Percentiles rank a stretch among this genome's conserved stretches.
Evolutionary conservation across 371 early-diverging fungal species (phyloP).

Genomic region (Capillidium heterosporum): DNA sequence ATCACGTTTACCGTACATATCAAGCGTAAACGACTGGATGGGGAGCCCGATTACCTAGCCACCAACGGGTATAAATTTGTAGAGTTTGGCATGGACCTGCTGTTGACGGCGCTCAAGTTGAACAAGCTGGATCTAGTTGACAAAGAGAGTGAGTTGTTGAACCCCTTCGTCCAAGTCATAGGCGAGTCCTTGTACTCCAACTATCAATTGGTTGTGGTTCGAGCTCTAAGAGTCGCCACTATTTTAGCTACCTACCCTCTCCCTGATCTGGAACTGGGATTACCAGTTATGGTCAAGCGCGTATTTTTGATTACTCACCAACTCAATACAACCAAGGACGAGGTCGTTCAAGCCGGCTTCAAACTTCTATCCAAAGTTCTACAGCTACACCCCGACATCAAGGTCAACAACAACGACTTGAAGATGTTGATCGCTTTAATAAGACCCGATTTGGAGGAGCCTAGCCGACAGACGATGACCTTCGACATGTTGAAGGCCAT

Average conservation of each 20-base stretch:
- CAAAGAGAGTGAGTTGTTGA: conserved; percentile 33
- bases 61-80: conserved; percentile 78
- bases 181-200: conserved; percentile 68
- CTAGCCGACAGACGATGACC: conserved; percentile 61
- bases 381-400: conserved; percentile 34
- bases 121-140: conserved; percentile 32
- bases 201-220: conserved; percentile 41
- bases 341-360: conserved; percentile 59
- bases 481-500: conserved; percentile 76
- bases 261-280: conserved; percentile 35
- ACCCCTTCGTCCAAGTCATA: conserved; percentile 59
- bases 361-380: conserved; percentile 59
- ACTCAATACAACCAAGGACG: conserved; percentile 40
- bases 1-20: conserved; percentile 52
- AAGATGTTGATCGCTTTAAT: conserved; percentile 57
- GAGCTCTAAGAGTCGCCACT: conserved; percentile 32
- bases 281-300: conserved; percentile 57
- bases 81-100: conserved; percentile 71
- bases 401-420: conserved; percentile 54
- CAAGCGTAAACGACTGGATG: conserved; percentile 25
- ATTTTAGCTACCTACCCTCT: conserved; percentile 45
- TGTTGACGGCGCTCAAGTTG: conserved; percentile 43
- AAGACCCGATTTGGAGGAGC: conserved; percentile 73
- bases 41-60: conserved; percentile 30
- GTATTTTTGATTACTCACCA: conserved; percentile 48